Evolutionary conservation across 352 stramenopile genomes (phyloP).

Genomic region (Globisporangium paroecandrum): DNA sequence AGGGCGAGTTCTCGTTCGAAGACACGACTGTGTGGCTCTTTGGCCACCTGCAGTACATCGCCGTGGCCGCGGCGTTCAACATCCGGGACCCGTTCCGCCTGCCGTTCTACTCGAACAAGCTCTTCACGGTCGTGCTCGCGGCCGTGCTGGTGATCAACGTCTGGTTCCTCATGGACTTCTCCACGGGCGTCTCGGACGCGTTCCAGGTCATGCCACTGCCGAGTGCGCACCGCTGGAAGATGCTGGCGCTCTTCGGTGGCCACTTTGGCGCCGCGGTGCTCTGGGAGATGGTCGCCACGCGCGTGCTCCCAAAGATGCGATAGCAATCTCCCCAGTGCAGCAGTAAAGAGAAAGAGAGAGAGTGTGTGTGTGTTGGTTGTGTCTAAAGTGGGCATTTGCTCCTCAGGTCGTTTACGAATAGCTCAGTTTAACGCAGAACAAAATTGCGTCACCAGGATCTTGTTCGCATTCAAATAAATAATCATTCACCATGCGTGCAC

Average conservation of each 20-base stretch:
- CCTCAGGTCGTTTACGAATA: background rate
- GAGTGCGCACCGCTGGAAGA: conserved; percentile 31
- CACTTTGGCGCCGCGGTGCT: conserved; percentile 23
- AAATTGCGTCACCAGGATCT: background rate
- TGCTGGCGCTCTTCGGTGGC: conserved; percentile 41
- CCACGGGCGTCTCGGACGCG: conserved; percentile 26
- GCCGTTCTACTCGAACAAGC: conserved; percentile 40
- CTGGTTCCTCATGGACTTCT: conserved; percentile 50
- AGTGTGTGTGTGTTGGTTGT: background rate
- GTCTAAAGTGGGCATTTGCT: background rate
- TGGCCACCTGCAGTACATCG: conserved; percentile 48
- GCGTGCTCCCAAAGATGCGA: conserved; percentile 22
- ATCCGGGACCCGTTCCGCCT: conserved; percentile 49
- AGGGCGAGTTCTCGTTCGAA: conserved; percentile 44
- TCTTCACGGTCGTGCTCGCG: conserved; percentile 30
- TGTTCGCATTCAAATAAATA: background rate
- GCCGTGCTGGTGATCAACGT: conserved; percentile 35
- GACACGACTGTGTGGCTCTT: conserved; percentile 57
- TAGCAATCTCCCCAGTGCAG: background rate
- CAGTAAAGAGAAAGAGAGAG: background rate
- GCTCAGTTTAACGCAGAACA: background rate
- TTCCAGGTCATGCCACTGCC: conserved; percentile 52
- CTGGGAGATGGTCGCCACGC: conserved; percentile 31
- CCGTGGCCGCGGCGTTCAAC: conserved; percentile 55
- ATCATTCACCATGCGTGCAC: too few relatives aligned